Evolutionary conservation across 2,329 filamentous ascomycete species (phyloP).

Genomic region (Monilinia fructigena): DNA sequence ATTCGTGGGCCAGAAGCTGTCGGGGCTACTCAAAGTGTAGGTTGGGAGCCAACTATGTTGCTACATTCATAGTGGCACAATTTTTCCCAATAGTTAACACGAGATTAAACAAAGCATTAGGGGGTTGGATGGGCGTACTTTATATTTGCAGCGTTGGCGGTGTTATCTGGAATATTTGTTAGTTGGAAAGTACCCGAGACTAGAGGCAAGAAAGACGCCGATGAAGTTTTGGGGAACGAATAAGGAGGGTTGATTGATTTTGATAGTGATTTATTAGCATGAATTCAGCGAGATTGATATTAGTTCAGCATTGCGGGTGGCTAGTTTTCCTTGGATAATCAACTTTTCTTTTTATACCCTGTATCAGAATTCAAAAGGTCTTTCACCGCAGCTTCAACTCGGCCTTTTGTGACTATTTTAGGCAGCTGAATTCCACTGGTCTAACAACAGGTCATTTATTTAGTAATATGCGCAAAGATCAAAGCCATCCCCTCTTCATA

Average conservation of each 20-base stretch:
- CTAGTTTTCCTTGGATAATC: neutral
- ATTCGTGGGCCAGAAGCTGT: slow-evolving; percentile 86
- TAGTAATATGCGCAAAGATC: neutral
- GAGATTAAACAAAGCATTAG: slow-evolving; percentile 60
- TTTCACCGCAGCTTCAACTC: neutral
- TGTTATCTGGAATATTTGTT: slow-evolving; percentile 69
- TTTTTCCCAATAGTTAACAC: slow-evolving; percentile 89
- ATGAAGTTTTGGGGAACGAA: slow-evolving; percentile 90
- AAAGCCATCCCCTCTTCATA: no score
- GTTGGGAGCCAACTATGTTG: slow-evolving; percentile 84
- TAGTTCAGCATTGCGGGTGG: neutral
- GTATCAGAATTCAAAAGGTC: neutral
- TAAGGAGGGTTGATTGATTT: slow-evolving; percentile 41
- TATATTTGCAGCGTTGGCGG: slow-evolving; percentile 77
- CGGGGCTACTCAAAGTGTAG: slow-evolving; percentile 86
- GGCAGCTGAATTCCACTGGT: neutral
- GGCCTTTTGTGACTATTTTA: neutral
- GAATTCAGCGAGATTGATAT: neutral
- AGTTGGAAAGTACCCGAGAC: slow-evolving; percentile 79
- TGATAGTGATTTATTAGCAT: neutral
- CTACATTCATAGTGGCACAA: slow-evolving; percentile 89
- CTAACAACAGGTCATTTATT: neutral
- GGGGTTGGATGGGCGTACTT: slow-evolving; percentile 85
- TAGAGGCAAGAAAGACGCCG: slow-evolving; percentile 75
- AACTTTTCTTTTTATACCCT: neutral